Conservation (phyloP, 768 basidiomycete genomes). For the Tephrocybe sp. region DNA sequence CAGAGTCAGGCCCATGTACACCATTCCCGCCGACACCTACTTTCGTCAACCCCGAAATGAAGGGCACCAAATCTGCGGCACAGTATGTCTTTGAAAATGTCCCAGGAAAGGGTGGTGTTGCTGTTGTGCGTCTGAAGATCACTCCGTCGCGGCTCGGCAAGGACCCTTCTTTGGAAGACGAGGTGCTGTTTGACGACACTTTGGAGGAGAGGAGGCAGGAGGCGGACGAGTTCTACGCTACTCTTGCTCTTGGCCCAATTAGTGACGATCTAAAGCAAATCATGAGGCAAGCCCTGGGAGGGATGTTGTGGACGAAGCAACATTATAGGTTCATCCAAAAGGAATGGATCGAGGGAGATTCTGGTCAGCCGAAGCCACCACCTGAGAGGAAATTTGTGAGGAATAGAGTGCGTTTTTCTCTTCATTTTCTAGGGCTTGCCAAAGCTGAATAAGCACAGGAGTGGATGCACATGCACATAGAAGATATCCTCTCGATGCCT, state of each 20-base stretch:
- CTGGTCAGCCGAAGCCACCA: conserved; percentile 92
- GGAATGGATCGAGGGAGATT: conserved; percentile 95
- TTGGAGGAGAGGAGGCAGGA: conserved; percentile 91
- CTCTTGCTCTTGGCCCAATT: conserved; percentile 77
- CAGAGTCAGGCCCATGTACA: conserved; percentile 56
- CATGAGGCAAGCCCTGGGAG: conserved; percentile 92
- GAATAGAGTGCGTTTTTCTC: conserved; percentile 58
- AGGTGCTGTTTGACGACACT: conserved; percentile 82
- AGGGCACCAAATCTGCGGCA: conserved; percentile 90
- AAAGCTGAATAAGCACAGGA: conserved; percentile 43
- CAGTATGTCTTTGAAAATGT: conserved; percentile 88
- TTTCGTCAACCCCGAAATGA: conserved; percentile 84
- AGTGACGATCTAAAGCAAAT: conserved; percentile 93
- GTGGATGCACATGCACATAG: conserved; percentile 95
- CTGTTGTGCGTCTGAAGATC: conserved; percentile 90
- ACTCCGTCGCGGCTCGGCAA: conserved; percentile 74
- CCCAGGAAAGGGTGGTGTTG: conserved; percentile 89
- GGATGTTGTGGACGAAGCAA: conserved; percentile 99
- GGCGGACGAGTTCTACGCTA: conserved; percentile 93
- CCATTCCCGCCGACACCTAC: conserved; percentile 49
- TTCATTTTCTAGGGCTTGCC: not conserved
- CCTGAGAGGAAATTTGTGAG: conserved; percentile 81
- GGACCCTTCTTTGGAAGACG: conserved; percentile 82
- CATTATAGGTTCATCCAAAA: conserved; percentile 95
- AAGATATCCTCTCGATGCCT: conserved; percentile 97